Percentiles rank a stretch among this genome's conserved stretches.
phyloP scores from a whole-genome alignment of 108 stramenopile species.

The Skeletonema costatum region DNA sequence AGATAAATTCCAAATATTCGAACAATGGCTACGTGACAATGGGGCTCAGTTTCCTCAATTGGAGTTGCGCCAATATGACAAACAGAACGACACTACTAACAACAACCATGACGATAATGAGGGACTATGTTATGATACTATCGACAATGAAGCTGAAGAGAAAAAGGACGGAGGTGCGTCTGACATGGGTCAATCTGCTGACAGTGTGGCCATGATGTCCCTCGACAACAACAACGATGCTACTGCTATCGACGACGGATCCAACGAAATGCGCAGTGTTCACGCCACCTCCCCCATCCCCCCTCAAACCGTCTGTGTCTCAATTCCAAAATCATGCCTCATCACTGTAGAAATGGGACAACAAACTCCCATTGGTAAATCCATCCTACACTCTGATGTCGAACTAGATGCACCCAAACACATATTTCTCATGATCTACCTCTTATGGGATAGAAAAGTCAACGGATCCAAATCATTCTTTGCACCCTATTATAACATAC shows the following conservation, averaged over 20 bases:
- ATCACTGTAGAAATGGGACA: conserved; percentile 99
- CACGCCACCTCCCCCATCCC: conserved; percentile 85
- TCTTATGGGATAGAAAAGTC: conserved; percentile 90
- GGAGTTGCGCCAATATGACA: conserved; percentile 66
- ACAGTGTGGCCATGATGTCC: conserved; percentile 15
- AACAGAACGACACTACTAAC: background rate
- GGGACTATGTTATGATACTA: background rate
- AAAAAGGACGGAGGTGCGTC: conserved; percentile 54
- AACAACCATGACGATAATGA: background rate
- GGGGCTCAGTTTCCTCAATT: conserved; percentile 80
- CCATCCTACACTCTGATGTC: conserved; percentile 71
- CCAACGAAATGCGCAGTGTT: conserved; percentile 95
- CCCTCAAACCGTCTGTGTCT: conserved; percentile 85
- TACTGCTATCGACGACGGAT: conserved; percentile 53
- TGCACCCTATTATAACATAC: conserved; percentile 96
- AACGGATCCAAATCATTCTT: conserved; percentile 90
- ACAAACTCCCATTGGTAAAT: conserved; percentile 86
- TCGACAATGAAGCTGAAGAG: conserved; percentile 56
- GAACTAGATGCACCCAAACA: conserved; percentile 99
- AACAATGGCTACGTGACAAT: conserved; percentile 80
- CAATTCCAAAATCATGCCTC: conserved; percentile 89
- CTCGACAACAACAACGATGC: conserved; percentile 13
- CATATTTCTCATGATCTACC: conserved; percentile 96
- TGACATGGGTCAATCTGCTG: conserved; percentile 10
- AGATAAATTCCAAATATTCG: conserved; percentile 83